phyloP scores from a whole-genome alignment of 2,329 filamentous ascomycete genomes.

The Ophiostoma tasmaniense region DNA sequence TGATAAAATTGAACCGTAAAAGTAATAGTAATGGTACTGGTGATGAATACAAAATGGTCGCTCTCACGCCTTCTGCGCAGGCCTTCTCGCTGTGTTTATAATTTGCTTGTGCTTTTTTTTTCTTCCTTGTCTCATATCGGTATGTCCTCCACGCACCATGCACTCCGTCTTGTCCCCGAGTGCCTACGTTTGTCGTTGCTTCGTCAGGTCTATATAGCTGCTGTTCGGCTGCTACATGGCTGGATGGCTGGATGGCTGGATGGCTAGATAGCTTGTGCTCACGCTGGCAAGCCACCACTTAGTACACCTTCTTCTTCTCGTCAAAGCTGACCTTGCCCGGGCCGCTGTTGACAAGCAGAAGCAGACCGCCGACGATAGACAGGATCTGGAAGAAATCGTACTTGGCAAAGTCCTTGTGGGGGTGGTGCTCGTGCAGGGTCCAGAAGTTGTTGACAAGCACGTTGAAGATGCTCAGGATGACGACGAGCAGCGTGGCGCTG shows the following conservation, averaged over 20 bases:
- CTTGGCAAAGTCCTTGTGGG: conserved; percentile 99
- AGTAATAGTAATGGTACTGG: not conserved
- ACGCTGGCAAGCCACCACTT: no score
- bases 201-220: not conserved
- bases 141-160: not conserved
- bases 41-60: conserved; percentile 5
- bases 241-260: no score
- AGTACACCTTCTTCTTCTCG: conserved; percentile 99
- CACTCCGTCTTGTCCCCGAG: not conserved
- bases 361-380: conserved; percentile 92
- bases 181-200: not conserved
- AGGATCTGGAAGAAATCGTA: conserved; percentile 99
- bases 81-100: not conserved
- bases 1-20: not conserved
- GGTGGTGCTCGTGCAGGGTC: conserved; percentile 97
- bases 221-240: not conserved
- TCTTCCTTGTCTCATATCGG: not conserved
- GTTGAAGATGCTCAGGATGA: conserved; percentile 95
- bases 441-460: conserved; percentile 99
- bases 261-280: no score
- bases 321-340: conserved; percentile 96
- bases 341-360: conserved; percentile 96
- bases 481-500: conserved; percentile 88
- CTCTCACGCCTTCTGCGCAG: not conserved
- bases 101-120: not conserved